A percentile compares a stretch with the other conserved stretches of the same genome.
phyloP scores from a whole-genome alignment of 768 basidiomycete species.

The Pholiota molesta region DNA sequence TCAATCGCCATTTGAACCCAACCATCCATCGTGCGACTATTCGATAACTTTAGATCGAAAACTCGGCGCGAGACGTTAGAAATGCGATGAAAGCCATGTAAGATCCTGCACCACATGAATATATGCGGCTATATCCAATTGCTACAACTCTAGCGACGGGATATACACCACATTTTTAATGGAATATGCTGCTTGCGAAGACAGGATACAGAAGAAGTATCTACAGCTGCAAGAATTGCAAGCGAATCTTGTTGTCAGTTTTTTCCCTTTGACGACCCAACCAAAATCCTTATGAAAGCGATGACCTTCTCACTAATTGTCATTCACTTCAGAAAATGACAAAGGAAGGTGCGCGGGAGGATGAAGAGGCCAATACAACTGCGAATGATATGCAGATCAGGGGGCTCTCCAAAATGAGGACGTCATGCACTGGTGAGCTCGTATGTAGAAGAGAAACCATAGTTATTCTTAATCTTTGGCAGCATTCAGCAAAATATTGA shows the following conservation, averaged over 20 bases:
- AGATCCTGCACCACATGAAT: not conserved
- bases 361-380: conserved; percentile 13
- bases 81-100: conserved; percentile 21
- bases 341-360: conserved; percentile 11
- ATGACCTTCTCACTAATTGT: not conserved
- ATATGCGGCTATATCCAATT: conserved; percentile 8
- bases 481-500: conserved; percentile 13
- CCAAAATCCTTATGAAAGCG: not conserved
- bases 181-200: conserved; percentile 23
- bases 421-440: conserved; percentile 16
- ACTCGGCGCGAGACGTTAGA: conserved; percentile 9
- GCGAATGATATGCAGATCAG: conserved; percentile 1
- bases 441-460: not conserved
- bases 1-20: not conserved
- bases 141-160: conserved; percentile 15
- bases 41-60: not conserved
- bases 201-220: conserved; percentile 24
- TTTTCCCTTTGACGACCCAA: not conserved
- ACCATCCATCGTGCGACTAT: not conserved
- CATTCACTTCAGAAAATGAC: conserved; percentile 11
- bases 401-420: conserved; percentile 19
- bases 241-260: conserved; percentile 13
- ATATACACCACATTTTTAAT: conserved; percentile 18
- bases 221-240: conserved; percentile 13
- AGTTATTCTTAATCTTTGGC: not conserved